Conservation (phyloP, 108 stramenopile genomes). For the Cylindrotheca fusiformis region DNA sequence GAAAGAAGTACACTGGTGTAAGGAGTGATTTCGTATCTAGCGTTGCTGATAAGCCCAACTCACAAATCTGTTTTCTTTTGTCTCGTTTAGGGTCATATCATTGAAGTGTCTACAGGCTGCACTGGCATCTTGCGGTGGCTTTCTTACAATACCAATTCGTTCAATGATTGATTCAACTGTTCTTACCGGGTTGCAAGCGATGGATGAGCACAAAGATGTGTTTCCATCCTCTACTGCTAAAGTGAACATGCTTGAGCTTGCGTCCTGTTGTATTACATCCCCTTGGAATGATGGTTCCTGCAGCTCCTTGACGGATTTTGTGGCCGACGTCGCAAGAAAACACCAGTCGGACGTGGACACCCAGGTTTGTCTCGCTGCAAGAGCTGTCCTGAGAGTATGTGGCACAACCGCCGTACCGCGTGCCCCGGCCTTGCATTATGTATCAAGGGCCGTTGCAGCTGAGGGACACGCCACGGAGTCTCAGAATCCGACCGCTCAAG, state of each 20-base stretch:
- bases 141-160: constrained; percentile 14
- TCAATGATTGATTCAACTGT: constrained; percentile 40
- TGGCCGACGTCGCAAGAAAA: constrained; percentile 10
- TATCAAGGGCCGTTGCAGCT: background rate
- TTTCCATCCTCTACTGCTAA: constrained; percentile 15
- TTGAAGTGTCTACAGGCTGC: constrained; percentile 16
- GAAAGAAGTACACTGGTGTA: constrained; percentile 28
- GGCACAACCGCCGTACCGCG: constrained; percentile 26
- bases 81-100: constrained; percentile 3
- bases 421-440: constrained; percentile 36
- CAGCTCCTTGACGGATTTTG: constrained; percentile 9
- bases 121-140: constrained; percentile 20
- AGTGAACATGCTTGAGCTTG: constrained; percentile 22
- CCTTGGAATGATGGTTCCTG: constrained; percentile 49
- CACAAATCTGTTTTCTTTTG: background rate
- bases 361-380: constrained; percentile 17
- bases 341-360: constrained; percentile 11
- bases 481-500: background rate
- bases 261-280: constrained; percentile 15
- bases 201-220: background rate
- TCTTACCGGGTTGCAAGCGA: constrained; percentile 5
- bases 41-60: background rate
- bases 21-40: background rate
- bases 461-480: background rate
- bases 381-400: constrained; percentile 25